Base-by-base conservation (phyloP, 345 rosid species). In the Lepidium africanum region DNA sequence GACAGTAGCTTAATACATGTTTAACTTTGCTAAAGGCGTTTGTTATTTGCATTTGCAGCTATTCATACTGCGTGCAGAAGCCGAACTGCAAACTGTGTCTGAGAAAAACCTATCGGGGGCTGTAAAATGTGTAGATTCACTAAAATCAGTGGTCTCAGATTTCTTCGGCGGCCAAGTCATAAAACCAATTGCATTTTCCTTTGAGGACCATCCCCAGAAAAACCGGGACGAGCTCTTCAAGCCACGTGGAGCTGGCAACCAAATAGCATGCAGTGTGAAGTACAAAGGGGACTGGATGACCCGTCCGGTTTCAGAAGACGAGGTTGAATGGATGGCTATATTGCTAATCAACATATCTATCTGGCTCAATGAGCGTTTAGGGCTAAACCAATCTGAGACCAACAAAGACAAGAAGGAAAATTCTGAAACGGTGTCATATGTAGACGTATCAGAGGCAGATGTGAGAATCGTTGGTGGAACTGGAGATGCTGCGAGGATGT, bases 251-350 rank as follows among this genome's bases (percentile, higher is more conserved):
- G 69, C 74, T 14, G 87, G 91, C 10, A 78, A 74, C 64, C 65
- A 71, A 74, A 67, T 82, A 27, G 63, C 66, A 59, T 67, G 69
- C 11, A 63, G 73, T 25, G 45, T 82, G 64, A 81, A 79, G 65
- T 90, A 85, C 82, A 85, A 85, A 75, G 96, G 96, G 21, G 97
- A 93, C 65, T 81, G 90, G 92, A 88, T 93, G 94, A 86, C 76
- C 58, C 93, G 94, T 10, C 98, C 98, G 0, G 72, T 83, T 43
- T 93, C 98, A 2, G 78, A 80, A 12, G 87, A 88, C 40, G 98
- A 90, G 78, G 79, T 93, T 33, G 88, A 81, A 36, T 93, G 91
- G 96, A 85, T 93, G 32, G 97, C 84, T 6, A 87, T 84, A 64
- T 53, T 84, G 63, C 81, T 93, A 11, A 80, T 93, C 62, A 75